Conservation (phyloP, 1,284 basidiomycete genomes). For the Megacollybia platyphylla region DNA sequence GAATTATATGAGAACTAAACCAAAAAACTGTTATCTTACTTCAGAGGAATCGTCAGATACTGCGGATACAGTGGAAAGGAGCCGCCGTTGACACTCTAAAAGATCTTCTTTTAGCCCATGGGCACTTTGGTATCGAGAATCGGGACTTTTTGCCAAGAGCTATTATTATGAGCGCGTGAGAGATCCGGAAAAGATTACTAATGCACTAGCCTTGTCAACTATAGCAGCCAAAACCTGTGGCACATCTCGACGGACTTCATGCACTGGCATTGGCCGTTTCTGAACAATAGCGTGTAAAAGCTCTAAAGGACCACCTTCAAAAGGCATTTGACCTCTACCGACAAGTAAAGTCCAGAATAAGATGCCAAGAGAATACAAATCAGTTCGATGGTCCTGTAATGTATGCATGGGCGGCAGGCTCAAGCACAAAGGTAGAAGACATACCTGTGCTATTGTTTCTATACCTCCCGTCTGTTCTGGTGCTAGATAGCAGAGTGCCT, state of each 20-base stretch:
- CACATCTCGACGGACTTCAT: conserved; percentile 60
- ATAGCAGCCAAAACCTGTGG: conserved; percentile 59
- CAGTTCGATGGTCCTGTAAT: conserved; percentile 43
- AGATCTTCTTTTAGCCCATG: conserved; percentile 54
- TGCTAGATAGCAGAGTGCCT: conserved; percentile 59
- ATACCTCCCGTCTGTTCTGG: conserved; percentile 65
- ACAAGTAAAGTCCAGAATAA: conserved; percentile 60
- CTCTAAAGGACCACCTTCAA: conserved; percentile 57
- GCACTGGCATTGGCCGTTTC: conserved; percentile 58
- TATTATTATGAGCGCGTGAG: conserved; percentile 16
- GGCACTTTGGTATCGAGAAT: conserved; percentile 55
- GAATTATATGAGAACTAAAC: background rate
- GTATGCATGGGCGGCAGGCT: background rate
- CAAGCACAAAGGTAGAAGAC: background rate
- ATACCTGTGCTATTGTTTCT: conserved; percentile 43
- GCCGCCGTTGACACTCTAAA: conserved; percentile 48
- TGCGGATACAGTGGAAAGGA: conserved; percentile 44
- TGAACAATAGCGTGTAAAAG: conserved; percentile 57
- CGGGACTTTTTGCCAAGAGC: conserved; percentile 53
- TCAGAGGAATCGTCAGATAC: conserved; percentile 44
- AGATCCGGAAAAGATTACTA: conserved; percentile 3
- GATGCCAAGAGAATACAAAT: conserved; percentile 58
- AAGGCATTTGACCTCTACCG: conserved; percentile 55
- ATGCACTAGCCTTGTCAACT: conserved; percentile 42
- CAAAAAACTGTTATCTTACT: conserved; percentile 16